Evolutionary conservation across 176 grass and related monocot genomes (phyloP), one percentile per base, ranked within the genome.

Genomic region (Ensete ventricosum): DNA sequence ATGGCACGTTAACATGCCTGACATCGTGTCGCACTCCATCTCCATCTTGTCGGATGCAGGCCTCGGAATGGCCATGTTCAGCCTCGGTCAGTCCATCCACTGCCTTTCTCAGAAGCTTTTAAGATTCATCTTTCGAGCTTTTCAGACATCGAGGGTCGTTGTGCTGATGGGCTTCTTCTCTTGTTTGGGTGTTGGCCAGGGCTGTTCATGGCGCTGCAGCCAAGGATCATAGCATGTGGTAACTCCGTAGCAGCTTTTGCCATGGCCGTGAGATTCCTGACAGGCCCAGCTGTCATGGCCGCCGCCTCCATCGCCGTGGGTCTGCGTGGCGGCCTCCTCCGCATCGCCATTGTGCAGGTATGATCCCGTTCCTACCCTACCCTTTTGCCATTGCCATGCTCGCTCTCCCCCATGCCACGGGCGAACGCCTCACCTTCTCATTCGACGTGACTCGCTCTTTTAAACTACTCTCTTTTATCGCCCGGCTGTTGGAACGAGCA

Each of bases 31-130:
- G 43, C 74, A 81, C 59, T 99, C 95, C 69, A 99, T 99, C 86
- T 85, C 95, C 9, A 99, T 99, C 85, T 80, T 99, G 75, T 99
- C 95, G 59, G 90, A 99, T 72, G 95, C 95, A 71, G 95, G 95
- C 69, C 90, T 99, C 29, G 95, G 95, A 82, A 99, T 99, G 95
- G 95, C 95, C 73, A 99, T 99, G 95, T 99, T 99, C 88, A 94
- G 90, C 73, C 95, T 99, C 11, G 95, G 95, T 99, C 63, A 80
- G 90, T 82, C 22, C 11, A 1, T 34, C 54, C 22, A 10, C 24
- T 8, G n/a, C 55, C 16, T 55, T 58, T 80, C 55, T 58, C 55
- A 17, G 55, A 58, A 17, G 55, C 55, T 58, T 57, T 57, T 57
- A 57, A 13, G 54, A 3, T 13, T 57, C 54, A 57, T 13, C 54